phyloP scores from a whole-genome alignment of 805 yeast species.

The Candida railenensis region DNA sequence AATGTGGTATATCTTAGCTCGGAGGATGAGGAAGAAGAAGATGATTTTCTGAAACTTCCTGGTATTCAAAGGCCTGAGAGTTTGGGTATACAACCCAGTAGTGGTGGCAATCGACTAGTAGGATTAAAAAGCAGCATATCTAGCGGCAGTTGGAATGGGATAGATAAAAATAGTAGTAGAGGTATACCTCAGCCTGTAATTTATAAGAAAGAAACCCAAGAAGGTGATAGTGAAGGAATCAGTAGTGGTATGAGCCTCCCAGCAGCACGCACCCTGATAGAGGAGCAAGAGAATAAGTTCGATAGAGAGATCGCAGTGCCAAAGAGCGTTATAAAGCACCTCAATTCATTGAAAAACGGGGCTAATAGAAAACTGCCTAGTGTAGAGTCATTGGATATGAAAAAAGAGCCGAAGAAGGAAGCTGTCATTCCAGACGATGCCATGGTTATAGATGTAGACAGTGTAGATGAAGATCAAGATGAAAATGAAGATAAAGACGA shows the following conservation, averaged over 20 bases:
- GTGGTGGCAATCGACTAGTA: slow-evolving; percentile 3
- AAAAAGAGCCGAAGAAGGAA: not conserved
- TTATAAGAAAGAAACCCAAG: too few relatives aligned
- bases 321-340: not conserved
- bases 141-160: not conserved
- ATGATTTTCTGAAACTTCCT: not conserved
- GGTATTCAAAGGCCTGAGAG: not conserved
- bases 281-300: not conserved
- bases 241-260: too few relatives aligned
- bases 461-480: not conserved
- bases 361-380: not conserved
- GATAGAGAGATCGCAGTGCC: not conserved
- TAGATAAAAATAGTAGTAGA: not conserved
- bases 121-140: slow-evolving; percentile 6
- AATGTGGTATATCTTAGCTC: slow-evolving; percentile 10
- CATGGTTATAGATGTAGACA: slow-evolving; percentile 4
- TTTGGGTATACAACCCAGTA: too few relatives aligned
- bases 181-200: too few relatives aligned
- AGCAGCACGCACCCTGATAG: too few relatives aligned
- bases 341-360: not conserved
- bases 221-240: too few relatives aligned
- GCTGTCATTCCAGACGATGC: slow-evolving; percentile 10
- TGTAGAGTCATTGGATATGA: not conserved
- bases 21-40: slow-evolving; percentile 10
- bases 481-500: not conserved